These are phyloP conservation scores for Chrysosporium keratinophilum DNA, from an alignment of 2,329 filamentous ascomycete species.

Conservation along the genomic window DNA sequence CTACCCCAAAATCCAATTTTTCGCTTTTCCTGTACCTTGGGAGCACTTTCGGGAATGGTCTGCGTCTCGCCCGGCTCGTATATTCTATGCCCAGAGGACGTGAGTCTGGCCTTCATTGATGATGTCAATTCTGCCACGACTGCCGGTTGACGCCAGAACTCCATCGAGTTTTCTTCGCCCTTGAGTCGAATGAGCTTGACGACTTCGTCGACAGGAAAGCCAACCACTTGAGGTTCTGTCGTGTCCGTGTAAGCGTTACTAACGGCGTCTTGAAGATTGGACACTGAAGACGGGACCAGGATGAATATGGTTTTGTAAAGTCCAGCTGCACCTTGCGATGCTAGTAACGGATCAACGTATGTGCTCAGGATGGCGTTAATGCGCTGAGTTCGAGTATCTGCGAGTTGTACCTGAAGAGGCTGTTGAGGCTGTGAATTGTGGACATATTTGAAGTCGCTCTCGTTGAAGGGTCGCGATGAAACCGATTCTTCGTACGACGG, in stretches of 20 bases:
- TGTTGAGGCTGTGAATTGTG: conserved; percentile 17
- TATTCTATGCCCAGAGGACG: conserved; percentile 17
- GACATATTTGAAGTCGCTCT: conserved; percentile 23
- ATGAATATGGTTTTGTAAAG: conserved; percentile 37
- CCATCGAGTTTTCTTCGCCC: conserved; percentile 32
- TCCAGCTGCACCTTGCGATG: conserved; percentile 32
- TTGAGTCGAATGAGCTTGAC: conserved; percentile 32
- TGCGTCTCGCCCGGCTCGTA: conserved; percentile 9
- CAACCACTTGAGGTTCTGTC: conserved; percentile 27
- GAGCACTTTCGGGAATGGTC: neutral
- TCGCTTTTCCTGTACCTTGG: neutral
- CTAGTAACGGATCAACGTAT: conserved; percentile 35
- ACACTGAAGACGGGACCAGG: conserved; percentile 37
- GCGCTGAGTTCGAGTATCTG: conserved; percentile 31
- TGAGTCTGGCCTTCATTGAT: conserved; percentile 25
- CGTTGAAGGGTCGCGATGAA: conserved; percentile 9
- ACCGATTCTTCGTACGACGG: conserved; percentile 28
- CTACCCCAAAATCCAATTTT: conserved; percentile 19
- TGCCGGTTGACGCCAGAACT: conserved; percentile 37
- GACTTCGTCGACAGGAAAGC: conserved; percentile 32
- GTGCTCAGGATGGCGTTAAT: conserved; percentile 31
- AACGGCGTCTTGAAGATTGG: conserved; percentile 20
- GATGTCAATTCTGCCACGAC: conserved; percentile 34
- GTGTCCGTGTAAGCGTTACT: conserved; percentile 17
- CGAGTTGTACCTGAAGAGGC: conserved; percentile 24